Conservation (phyloP, 768 basidiomycete species). For the Coprinopsis cinerea region DNA sequence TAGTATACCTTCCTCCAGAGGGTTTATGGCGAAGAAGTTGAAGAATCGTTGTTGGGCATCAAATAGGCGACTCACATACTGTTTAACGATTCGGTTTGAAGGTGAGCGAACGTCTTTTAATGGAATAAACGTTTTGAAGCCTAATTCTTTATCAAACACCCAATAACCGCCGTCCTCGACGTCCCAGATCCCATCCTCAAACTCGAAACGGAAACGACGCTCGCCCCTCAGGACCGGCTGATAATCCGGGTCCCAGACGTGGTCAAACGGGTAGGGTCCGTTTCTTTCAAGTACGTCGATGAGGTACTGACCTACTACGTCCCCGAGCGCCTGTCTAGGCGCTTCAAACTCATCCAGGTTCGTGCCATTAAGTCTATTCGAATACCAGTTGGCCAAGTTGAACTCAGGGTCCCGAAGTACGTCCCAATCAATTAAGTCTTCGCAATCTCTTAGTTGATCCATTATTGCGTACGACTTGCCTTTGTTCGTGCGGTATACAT, state of each 20-base stretch:
- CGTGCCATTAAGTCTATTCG: background rate
- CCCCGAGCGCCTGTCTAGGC: background rate
- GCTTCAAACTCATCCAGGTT: background rate
- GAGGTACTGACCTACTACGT: background rate
- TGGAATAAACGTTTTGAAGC: background rate
- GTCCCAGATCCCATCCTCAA: background rate
- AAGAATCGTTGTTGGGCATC: background rate
- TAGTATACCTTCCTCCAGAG: background rate
- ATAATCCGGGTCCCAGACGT: background rate
- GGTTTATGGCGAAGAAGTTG: background rate
- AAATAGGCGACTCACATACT: background rate
- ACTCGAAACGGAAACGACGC: background rate
- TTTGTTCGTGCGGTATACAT: background rate
- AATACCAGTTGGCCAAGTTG: background rate
- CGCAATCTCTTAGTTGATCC: background rate
- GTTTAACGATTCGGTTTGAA: background rate
- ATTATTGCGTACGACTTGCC: background rate
- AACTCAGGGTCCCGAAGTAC: background rate
- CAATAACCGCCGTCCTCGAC: background rate
- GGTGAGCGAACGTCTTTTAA: background rate
- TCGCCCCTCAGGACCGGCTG: background rate
- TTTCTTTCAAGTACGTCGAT: background rate
- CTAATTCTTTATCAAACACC: background rate
- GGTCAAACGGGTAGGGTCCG: background rate
- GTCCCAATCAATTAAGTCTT: background rate